Evolutionary conservation across 495 filamentous ascomycete genomes (phyloP), one percentile per base, ranked within the genome.

Genomic region (Corynascus novoguineensis): DNA sequence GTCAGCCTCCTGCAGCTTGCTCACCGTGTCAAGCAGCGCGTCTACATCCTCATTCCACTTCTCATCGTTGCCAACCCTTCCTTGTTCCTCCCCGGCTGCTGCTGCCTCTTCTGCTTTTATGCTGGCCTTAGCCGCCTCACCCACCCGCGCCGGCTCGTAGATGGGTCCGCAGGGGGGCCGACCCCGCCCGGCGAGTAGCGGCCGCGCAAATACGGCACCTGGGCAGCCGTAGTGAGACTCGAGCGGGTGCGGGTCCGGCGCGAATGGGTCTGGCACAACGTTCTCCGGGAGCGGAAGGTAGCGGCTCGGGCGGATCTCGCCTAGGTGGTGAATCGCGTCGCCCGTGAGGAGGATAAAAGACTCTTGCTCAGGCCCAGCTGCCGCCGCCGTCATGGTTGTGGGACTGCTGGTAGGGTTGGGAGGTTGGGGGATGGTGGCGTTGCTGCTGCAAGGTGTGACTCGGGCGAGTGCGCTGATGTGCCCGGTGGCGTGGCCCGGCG

Each of bases 291-390:
- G 55, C 1, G 79, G 79, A 5, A 73, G 63, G 47, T 72, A 75
- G n/a, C 60, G 52, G 15, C 74, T 75, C 0, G 83, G 84, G 5
- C 83, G 71, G 17, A 86, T 68, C 42, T 76, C 69, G 27, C 79
- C 82, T 1, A 67, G 65, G 59, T 81, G 75, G 47, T 85, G 82
- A 24, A 77, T 73, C 4, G 71, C 66, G 58, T 85, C 83, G 10
- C 78, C 83, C 12, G 75, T 78, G 68, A 84, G 69, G 11, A 83
- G 66, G 57, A 85, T 69, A 62, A 82, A 85, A 7, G 75, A 78
- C 19, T 77, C 73, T 10, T 38, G 15, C 1, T 71, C n/a, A n/a
- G n/a, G n/a, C n/a, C n/a, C n/a, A n/a, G n/a, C n/a, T n/a, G n/a
- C n/a, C n/a, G n/a, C n/a, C n/a, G n/a, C n/a, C n/a, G n/a, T n/a